Percentiles rank a stretch among this genome's conserved stretches.
Conservation (phyloP, 2,329 filamentous ascomycete genomes). For the Raffaelea albimanens region DNA sequence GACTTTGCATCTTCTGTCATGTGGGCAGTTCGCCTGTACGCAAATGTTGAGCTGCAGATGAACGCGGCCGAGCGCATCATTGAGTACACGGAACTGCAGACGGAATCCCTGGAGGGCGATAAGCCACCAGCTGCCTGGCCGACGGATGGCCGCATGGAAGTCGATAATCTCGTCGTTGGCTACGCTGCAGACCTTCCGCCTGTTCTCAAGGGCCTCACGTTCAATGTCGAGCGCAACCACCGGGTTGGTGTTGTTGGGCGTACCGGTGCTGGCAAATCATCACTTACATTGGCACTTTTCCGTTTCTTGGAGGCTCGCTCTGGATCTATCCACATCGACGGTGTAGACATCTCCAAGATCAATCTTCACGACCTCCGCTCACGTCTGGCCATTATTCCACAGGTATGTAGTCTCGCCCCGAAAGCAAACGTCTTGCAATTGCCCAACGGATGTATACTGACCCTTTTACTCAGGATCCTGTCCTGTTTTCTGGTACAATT, state of each 20-base stretch:
- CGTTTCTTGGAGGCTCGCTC: conserved; percentile 62
- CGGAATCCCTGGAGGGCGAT: conserved; percentile 53
- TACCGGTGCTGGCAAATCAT: conserved; percentile 71
- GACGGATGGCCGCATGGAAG: conserved; percentile 60
- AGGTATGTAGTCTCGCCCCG: conserved; percentile 20
- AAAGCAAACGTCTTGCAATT: background rate
- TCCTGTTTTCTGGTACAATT: conserved; percentile 72
- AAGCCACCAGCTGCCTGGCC: conserved; percentile 66
- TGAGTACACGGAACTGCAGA: conserved; percentile 62
- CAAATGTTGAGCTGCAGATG: conserved; percentile 68
- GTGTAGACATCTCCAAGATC: conserved; percentile 64
- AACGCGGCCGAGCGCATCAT: conserved; percentile 68
- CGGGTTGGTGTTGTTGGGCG: conserved; percentile 69
- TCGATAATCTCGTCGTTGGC: conserved; percentile 60
- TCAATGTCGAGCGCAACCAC: conserved; percentile 57
- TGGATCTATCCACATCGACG: conserved; percentile 62
- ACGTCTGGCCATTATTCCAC: conserved; percentile 72
- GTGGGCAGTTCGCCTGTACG: conserved; percentile 58
- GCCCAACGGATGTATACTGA: no score
- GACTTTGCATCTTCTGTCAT: conserved; percentile 57
- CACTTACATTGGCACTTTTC: conserved; percentile 66
- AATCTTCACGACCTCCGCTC: conserved; percentile 60
- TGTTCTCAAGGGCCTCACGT: conserved; percentile 60
- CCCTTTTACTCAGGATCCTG: conserved; percentile 52
- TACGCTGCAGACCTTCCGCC: conserved; percentile 65